These are phyloP conservation scores for Thelephora ganbajun DNA, from an alignment of 768 basidiomycete species.

Conservation along the genomic window DNA sequence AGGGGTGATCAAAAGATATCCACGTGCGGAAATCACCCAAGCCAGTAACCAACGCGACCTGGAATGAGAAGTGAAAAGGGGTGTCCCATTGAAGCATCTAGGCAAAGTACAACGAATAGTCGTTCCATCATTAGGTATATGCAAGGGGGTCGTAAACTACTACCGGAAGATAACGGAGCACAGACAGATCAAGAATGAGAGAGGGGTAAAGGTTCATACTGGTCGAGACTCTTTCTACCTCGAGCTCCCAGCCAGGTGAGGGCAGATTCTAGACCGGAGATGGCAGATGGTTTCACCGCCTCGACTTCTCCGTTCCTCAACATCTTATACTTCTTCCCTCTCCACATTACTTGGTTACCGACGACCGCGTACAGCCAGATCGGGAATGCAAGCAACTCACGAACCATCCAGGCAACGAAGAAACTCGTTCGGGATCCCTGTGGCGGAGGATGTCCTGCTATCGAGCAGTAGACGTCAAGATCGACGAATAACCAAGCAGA, in stretches of 20 bases:
- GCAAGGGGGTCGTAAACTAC: neutral
- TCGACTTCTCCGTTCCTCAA: slow-evolving; percentile 70
- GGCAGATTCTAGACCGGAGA: slow-evolving; percentile 6
- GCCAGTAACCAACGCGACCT: too few species aligned
- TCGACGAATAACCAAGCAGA: slow-evolving; percentile 65
- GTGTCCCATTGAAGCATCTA: too few species aligned
- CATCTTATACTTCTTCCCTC: slow-evolving; percentile 69
- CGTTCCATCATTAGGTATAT: too few species aligned
- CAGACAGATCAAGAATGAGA: slow-evolving; percentile 1
- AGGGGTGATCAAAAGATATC: neutral
- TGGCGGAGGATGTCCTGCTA: slow-evolving; percentile 53
- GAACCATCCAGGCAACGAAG: slow-evolving; percentile 58
- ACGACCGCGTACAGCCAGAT: slow-evolving; percentile 77
- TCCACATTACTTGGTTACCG: slow-evolving; percentile 76
- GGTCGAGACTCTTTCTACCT: slow-evolving; percentile 11
- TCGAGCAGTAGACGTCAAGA: slow-evolving; percentile 65
- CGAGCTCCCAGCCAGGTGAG: slow-evolving; percentile 7
- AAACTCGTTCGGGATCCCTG: slow-evolving; percentile 36
- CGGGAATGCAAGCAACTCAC: slow-evolving; percentile 79
- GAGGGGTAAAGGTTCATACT: slow-evolving; percentile 22
- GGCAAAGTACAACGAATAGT: too few species aligned
- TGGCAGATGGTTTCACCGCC: slow-evolving; percentile 27
- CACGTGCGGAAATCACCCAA: neutral
- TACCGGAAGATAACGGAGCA: neutral
- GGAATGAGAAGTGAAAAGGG: too few species aligned